Evolutionary conservation across 2,329 filamentous ascomycete genomes (phyloP), one percentile per base, ranked within the genome.

Genomic region (Penicillium sp.): DNA sequence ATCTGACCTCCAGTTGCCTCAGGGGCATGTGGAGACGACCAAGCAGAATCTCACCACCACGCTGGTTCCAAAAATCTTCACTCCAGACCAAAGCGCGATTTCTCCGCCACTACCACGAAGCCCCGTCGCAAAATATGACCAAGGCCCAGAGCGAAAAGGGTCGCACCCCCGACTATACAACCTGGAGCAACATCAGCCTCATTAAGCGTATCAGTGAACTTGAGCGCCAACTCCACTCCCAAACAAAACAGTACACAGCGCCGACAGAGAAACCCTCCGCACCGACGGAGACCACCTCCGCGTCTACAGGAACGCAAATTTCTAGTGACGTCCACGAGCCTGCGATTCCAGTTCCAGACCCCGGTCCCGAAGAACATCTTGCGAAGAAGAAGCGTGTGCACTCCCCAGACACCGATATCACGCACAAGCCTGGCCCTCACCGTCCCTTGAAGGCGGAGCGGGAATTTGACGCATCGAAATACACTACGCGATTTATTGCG

Each of bases 401-500:
- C 26, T 62, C 63, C 23, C 59, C 64, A 9, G 64, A 62, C 2
- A 58, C 66, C 10, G 65, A 72, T 49, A 64, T 68, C 37, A 66
- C 67, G 26, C 66, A 67, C 27, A 61, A 61, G 7, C 62, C 60
- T 46, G 60, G 59, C 35, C 56, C 58, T 8, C 52, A 54, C 51
- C 73, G 76, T n/a, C 64, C 70, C 23, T 58, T 70, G 57, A 71
- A 83, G 66, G 81, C 77, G 61, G 65, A 68, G 59, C 78, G 82
- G 61, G 79, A 80, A 51, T 88, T 96, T 69, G 91, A 98, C 71
- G 86, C 91, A 0, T 87, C 86, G 14, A 89, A 87, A 70, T 96
- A 97, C 74, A 84, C 85, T 35, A 96, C 92, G 1, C 86, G 95
- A 47, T 86, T 89, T 59, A 90, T 99, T 62, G 95, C 93, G 8